Conservation (phyloP, 1,284 basidiomycete genomes). For the Malassezia yamatoensis region DNA sequence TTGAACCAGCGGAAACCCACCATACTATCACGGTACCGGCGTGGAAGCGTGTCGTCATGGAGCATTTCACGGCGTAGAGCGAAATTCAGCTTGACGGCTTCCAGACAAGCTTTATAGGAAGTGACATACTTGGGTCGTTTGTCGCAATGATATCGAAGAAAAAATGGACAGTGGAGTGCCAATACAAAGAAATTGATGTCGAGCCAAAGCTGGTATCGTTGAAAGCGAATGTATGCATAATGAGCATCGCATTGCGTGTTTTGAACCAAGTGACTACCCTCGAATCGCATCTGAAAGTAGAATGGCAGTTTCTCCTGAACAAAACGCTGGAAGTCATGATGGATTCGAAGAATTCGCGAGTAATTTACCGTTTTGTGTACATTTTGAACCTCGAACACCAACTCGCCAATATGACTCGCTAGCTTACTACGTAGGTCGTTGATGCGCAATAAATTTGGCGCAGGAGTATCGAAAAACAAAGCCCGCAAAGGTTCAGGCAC, state of each 20-base stretch:
- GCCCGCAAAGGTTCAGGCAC: neutral
- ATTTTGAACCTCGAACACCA: constrained; percentile 19
- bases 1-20: constrained; percentile 39
- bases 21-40: constrained; percentile 22
- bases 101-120: constrained; percentile 31
- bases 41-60: constrained; percentile 16
- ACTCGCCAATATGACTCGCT: constrained; percentile 1
- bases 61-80: constrained; percentile 30
- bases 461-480: neutral
- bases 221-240: constrained; percentile 31
- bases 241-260: constrained; percentile 28
- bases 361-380: constrained; percentile 23
- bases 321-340: constrained; percentile 20
- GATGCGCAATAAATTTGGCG: constrained; percentile 6
- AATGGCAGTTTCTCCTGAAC: constrained; percentile 25
- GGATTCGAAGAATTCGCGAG: constrained; percentile 29
- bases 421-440: constrained; percentile 1
- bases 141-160: constrained; percentile 29
- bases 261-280: constrained; percentile 19
- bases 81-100: constrained; percentile 30
- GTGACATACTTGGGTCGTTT: constrained; percentile 21
- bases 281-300: constrained; percentile 25
- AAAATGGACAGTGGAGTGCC: constrained; percentile 32
- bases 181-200: constrained; percentile 34
- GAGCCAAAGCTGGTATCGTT: constrained; percentile 35